These are phyloP conservation scores for Plenodomus lindquistii DNA, from an alignment of 2,329 filamentous ascomycete genomes.

Conservation along the genomic window DNA sequence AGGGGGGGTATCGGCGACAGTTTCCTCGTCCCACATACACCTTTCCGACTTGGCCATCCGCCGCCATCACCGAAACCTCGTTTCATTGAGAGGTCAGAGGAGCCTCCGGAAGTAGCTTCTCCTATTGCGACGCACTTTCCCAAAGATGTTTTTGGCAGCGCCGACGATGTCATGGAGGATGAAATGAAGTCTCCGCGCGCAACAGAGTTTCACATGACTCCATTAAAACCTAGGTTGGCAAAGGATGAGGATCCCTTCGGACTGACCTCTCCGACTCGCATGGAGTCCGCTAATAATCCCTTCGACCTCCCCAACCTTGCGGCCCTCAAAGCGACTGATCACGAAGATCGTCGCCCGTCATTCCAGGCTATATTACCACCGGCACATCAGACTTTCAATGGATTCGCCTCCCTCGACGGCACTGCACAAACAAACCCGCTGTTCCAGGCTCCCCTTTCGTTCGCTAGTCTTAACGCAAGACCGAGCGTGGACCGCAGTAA, in stretches of 20 bases:
- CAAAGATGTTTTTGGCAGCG: constrained; percentile 30
- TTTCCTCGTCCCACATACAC: constrained; percentile 24
- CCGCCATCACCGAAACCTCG: constrained; percentile 1
- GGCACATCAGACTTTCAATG: constrained; percentile 37
- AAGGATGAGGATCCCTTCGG: constrained; percentile 43
- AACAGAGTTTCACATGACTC: constrained; percentile 45
- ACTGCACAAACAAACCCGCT: constrained; percentile 34
- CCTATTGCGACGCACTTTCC: constrained; percentile 46
- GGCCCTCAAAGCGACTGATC: constrained; percentile 18
- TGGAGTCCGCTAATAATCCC: constrained; percentile 44
- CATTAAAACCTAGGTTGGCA: constrained; percentile 34
- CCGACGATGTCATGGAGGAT: constrained; percentile 39
- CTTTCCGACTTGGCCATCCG: constrained; percentile 15
- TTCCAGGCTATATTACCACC: constrained; percentile 44
- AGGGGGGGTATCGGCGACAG: constrained; percentile 10
- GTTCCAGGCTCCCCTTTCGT: constrained; percentile 13
- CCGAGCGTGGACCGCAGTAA: constrained; percentile 25
- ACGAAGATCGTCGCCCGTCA: constrained; percentile 37
- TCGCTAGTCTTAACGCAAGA: constrained; percentile 14
- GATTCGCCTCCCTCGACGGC: constrained; percentile 42
- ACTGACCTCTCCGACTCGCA: constrained; percentile 46
- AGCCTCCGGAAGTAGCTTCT: constrained; percentile 35
- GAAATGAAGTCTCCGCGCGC: constrained; percentile 42
- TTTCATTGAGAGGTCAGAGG: neutral
- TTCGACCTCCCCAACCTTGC: constrained; percentile 27